These are phyloP conservation scores for Orobanche coerulescens DNA, from an alignment of 257 asterid species.

Conservation along the genomic window DNA sequence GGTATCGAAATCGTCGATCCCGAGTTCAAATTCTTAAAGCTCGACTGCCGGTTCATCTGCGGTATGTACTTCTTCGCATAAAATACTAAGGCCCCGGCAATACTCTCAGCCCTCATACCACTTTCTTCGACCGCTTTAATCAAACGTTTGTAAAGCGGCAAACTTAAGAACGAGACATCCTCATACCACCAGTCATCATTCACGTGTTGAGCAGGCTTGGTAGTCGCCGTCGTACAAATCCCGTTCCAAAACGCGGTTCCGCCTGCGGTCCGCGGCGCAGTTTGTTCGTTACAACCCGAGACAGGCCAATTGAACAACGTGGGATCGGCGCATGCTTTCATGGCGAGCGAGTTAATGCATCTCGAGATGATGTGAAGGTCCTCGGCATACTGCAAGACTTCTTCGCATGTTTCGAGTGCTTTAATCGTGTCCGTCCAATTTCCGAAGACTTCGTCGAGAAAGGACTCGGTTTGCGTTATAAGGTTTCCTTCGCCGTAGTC, in stretches of 20 bases:
- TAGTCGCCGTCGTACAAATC: slow-evolving; percentile 27
- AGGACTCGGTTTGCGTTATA: slow-evolving; percentile 48
- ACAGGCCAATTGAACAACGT: slow-evolving; percentile 50
- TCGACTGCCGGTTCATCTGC: slow-evolving; percentile 62
- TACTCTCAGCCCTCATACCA: slow-evolving; percentile 53
- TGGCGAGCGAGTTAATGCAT: slow-evolving; percentile 74
- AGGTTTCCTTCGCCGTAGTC: slow-evolving; percentile 84
- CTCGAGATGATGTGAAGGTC: slow-evolving; percentile 62
- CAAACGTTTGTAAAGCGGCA: slow-evolving; percentile 55
- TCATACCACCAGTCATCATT: slow-evolving; percentile 87
- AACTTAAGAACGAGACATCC: slow-evolving; percentile 70
- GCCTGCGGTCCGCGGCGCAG: no score
- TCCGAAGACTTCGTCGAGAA: slow-evolving; percentile 49
- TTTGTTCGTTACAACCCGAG: slow-evolving; percentile 28
- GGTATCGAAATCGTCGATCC: slow-evolving; percentile 54
- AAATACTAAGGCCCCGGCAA: slow-evolving; percentile 64
- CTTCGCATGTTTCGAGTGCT: slow-evolving; percentile 78
- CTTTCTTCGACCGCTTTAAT: slow-evolving; percentile 61
- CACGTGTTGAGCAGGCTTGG: slow-evolving; percentile 15
- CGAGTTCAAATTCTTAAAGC: slow-evolving; percentile 47
- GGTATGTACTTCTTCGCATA: slow-evolving; percentile 81
- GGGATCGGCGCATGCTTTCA: slow-evolving; percentile 68
- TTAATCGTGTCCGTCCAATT: slow-evolving; percentile 79
- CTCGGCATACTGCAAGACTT: slow-evolving; percentile 59
- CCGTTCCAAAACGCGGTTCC: slow-evolving; percentile 62